These are phyloP conservation scores for Rhizopogon vinicolor DNA, from an alignment of 768 basidiomycete genomes.

Conservation along the genomic window DNA sequence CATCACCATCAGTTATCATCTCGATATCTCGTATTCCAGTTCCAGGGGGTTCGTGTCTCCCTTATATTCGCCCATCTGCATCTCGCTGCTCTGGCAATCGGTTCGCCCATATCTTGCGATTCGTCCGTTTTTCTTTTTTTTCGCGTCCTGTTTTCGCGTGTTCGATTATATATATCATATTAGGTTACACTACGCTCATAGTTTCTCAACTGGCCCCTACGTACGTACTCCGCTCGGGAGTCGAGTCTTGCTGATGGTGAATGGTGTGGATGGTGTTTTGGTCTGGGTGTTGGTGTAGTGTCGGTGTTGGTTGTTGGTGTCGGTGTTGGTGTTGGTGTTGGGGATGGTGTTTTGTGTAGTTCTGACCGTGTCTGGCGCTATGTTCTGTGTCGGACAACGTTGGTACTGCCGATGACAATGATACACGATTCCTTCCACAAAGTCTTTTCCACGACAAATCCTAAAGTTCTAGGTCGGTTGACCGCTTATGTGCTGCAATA, in stretches of 20 bases:
- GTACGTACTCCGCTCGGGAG: slow-evolving; percentile 6
- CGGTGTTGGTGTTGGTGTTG: slow-evolving; percentile 6
- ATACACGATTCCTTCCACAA: neutral
- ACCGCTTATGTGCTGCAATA: too few relatives aligned
- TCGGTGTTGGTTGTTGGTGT: slow-evolving; percentile 9
- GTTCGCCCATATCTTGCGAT: slow-evolving; percentile 3
- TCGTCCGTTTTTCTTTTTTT: slow-evolving; percentile 2
- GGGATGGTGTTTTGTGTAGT: slow-evolving; percentile 3
- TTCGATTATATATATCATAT: slow-evolving; percentile 26
- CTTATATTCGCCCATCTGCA: slow-evolving; percentile 7
- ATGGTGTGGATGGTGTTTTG: slow-evolving; percentile 11
- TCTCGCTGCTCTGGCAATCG: slow-evolving; percentile 8
- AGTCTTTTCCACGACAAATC: neutral
- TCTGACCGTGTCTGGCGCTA: neutral
- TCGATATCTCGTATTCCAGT: slow-evolving; percentile 6
- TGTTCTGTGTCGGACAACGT: neutral
- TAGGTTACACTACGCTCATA: slow-evolving; percentile 17
- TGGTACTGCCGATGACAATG: neutral
- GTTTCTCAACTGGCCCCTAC: slow-evolving; percentile 12
- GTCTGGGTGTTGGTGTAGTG: slow-evolving; percentile 9
- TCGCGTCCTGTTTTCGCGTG: slow-evolving; percentile 15
- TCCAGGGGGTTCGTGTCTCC: slow-evolving; percentile 7
- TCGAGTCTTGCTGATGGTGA: slow-evolving; percentile 11
- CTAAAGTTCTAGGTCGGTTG: too few relatives aligned
- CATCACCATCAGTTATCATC: slow-evolving; percentile 10